Conservation (phyloP, 1,139 yeast species). For the Candida gigantensis region DNA sequence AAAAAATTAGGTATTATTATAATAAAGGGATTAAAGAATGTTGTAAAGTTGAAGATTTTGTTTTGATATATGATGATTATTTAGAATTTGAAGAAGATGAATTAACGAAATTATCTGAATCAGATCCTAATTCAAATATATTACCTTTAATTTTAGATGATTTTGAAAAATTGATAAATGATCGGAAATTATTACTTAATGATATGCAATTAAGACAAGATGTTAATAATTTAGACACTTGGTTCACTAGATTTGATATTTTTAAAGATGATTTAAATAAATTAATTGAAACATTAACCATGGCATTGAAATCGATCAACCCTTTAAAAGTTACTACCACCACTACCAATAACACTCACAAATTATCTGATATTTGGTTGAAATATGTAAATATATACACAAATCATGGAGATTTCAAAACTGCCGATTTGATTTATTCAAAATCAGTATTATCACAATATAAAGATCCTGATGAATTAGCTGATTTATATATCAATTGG, state of each 20-base stretch:
- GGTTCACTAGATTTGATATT: constrained; percentile 62
- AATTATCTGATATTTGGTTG: constrained; percentile 65
- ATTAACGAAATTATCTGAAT: constrained; percentile 23
- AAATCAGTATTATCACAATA: constrained; percentile 76
- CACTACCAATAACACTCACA: constrained; percentile 18
- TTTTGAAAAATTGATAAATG: constrained; percentile 57
- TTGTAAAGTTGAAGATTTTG: constrained; percentile 61
- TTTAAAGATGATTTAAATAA: constrained; percentile 33
- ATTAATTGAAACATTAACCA: constrained; percentile 58
- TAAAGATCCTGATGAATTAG: constrained; percentile 61
- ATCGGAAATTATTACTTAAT: constrained; percentile 58
- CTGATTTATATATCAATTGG: constrained; percentile 73
- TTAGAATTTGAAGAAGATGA: constrained; percentile 61
- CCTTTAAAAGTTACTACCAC: constrained; percentile 53
- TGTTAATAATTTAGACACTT: constrained; percentile 59
- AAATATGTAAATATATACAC: constrained; percentile 69
- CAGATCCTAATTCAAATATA: constrained; percentile 20
- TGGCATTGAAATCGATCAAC: constrained; percentile 67
- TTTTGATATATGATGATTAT: constrained; percentile 62
- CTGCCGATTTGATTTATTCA: constrained; percentile 64
- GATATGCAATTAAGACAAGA: constrained; percentile 69
- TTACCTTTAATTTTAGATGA: constrained; percentile 47
- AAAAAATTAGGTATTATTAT: constrained; percentile 49
- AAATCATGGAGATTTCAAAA: constrained; percentile 50
- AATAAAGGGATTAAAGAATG: constrained; percentile 50